These are phyloP conservation scores for Boletellus sp. DNA, from an alignment of 1,284 basidiomycete species.

Conservation along the genomic window DNA sequence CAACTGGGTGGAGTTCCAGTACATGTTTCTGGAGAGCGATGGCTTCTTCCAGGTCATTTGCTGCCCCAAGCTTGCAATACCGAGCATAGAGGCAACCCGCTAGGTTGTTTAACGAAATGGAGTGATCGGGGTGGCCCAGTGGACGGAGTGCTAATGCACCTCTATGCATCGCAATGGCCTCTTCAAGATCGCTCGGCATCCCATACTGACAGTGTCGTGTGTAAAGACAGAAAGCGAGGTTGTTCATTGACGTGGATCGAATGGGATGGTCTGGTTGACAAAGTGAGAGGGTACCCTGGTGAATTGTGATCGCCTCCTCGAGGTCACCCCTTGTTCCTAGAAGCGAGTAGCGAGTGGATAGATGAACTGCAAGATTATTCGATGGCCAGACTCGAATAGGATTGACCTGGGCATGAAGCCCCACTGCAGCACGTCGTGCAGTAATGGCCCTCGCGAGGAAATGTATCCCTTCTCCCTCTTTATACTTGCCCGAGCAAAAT, in stretches of 20 bases:
- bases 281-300: neutral
- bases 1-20: neutral
- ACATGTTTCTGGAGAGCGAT: neutral
- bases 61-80: neutral
- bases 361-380: neutral
- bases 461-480: neutral
- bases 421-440: neutral
- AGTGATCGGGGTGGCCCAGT: neutral
- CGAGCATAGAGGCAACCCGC: neutral
- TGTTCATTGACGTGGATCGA: neutral
- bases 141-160: too few relatives aligned
- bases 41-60: neutral
- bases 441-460: neutral
- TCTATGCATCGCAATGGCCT: neutral
- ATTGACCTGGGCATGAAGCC: neutral
- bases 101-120: neutral
- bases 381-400: neutral
- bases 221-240: neutral
- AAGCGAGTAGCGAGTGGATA: neutral
- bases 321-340: neutral
- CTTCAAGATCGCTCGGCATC: neutral
- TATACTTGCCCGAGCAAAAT: neutral
- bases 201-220: neutral
- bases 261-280: neutral
- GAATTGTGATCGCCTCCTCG: neutral